Evolutionary conservation across 2,329 filamentous ascomycete species (phyloP), one percentile per base, ranked within the genome.

Genomic region (Cadophora malorum): DNA sequence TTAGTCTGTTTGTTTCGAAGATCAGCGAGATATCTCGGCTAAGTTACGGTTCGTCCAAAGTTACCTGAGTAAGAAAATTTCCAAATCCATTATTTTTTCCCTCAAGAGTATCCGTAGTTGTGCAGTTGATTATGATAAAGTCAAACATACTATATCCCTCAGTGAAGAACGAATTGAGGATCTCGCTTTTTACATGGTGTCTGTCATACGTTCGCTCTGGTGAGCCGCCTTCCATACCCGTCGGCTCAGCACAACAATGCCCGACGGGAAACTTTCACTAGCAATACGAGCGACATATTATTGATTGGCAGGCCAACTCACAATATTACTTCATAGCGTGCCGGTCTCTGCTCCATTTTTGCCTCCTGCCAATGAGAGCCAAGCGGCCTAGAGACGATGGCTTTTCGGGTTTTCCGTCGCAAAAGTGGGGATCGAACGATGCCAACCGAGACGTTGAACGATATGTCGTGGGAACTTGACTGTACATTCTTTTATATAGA

Each of bases 391-490:
- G n/a, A 1, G 28, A 41, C 9, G 55, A 58, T 23, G 33, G 33
- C 33, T 58, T 58, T 49, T 50, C 41, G 45, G 47, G 47, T 63
- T 50, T 21, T 63, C 60, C 45, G 60, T 33, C 16, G 49, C 63
- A 60, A 60, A 45, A 65, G 63, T 65, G 63, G 63, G 63, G 63
- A 58, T 58, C 14, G 35, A 50, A 50, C 23, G 16, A 38, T 35
- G 21, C 33, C 21, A 21, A 14, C 21, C 35, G 35, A 49, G n/a
- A 55, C 5, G 3, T 25, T 64, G 21, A 12, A 28, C 47, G 16
- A 28, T 28, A 16, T n/a, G 28, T 21, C n/a, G n/a, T 38, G 14
- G 4, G 31, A 8, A n/a, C 19, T 61, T 45, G 58, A 61, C 38
- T 49, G 38, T 31, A 12, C 19, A 21, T 49, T 10, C 59, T 50